Evolutionary conservation across 305 asterid genomes (phyloP).

Genomic region (Fraxinus sp.): DNA sequence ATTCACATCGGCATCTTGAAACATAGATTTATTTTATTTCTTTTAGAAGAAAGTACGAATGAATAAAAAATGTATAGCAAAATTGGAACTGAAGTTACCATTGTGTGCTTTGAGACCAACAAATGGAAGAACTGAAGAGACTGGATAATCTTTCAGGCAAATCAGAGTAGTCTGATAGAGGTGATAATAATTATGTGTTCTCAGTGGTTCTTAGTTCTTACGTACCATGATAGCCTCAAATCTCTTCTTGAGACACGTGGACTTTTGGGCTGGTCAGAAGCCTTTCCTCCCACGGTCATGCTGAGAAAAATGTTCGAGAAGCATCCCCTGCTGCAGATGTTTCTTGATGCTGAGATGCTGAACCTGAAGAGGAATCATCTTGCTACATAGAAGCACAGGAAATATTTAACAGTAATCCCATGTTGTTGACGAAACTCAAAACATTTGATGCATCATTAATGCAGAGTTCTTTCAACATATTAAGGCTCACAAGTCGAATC

Average conservation of each 20-base stretch:
- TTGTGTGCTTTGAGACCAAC: neutral
- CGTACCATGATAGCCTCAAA: conserved; percentile 69
- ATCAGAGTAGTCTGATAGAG: conserved; percentile 3
- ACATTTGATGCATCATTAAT: neutral
- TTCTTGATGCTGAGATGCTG: conserved; percentile 43
- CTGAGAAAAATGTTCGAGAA: conserved; percentile 49
- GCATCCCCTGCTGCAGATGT: conserved; percentile 40
- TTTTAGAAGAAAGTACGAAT: neutral
- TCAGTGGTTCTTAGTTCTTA: conserved; percentile 2
- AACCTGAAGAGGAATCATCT: conserved; percentile 39
- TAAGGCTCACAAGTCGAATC: neutral
- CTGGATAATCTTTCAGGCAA: neutral
- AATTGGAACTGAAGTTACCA: neutral
- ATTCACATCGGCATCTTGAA: neutral
- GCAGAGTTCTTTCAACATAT: neutral
- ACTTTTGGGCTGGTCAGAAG: conserved; percentile 84
- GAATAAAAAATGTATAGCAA: neutral
- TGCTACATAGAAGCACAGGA: neutral
- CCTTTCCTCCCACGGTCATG: conserved; percentile 62
- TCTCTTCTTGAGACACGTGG: conserved; percentile 78
- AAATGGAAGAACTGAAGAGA: conserved; percentile 10
- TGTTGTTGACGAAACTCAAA: neutral
- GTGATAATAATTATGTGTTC: neutral
- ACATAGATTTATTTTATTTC: neutral
- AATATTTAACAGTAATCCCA: neutral